phyloP scores from a whole-genome alignment of 257 asterid genomes.

The Capsicum pubescens region DNA sequence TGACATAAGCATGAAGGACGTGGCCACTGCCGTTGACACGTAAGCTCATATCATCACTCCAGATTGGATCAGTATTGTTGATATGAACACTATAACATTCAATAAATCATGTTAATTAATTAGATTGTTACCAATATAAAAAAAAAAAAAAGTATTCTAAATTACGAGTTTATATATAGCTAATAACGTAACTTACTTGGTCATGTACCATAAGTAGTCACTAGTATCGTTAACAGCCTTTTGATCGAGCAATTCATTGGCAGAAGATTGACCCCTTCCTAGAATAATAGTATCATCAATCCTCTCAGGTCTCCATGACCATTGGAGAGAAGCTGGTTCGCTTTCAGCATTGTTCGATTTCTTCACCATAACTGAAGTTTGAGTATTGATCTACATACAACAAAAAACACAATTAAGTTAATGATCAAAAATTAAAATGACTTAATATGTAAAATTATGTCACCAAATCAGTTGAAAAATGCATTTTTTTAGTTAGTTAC shows the following conservation, averaged over 20 bases:
- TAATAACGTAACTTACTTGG: slow-evolving; percentile 47
- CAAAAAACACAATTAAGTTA: not conserved
- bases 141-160: not conserved
- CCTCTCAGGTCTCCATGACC: slow-evolving; percentile 65
- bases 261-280: slow-evolving; percentile 47
- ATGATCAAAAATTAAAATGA: not conserved
- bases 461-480: not conserved
- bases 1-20: slow-evolving; percentile 60
- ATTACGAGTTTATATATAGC: not conserved
- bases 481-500: slow-evolving; percentile 35
- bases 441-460: not conserved
- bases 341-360: slow-evolving; percentile 42
- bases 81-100: slow-evolving; percentile 47
- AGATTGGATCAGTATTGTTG: slow-evolving; percentile 47
- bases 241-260: slow-evolving; percentile 50
- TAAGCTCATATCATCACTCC: slow-evolving; percentile 54
- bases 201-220: slow-evolving; percentile 92
- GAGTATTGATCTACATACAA: slow-evolving; percentile 56
- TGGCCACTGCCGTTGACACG: slow-evolving; percentile 61
- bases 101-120: not conserved
- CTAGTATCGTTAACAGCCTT: slow-evolving; percentile 50
- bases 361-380: slow-evolving; percentile 56
- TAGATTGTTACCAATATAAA: not conserved
- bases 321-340: slow-evolving; percentile 46
- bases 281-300: slow-evolving; percentile 36